phyloP scores from a whole-genome alignment of 345 rosid species.

The Populus davidiana region DNA sequence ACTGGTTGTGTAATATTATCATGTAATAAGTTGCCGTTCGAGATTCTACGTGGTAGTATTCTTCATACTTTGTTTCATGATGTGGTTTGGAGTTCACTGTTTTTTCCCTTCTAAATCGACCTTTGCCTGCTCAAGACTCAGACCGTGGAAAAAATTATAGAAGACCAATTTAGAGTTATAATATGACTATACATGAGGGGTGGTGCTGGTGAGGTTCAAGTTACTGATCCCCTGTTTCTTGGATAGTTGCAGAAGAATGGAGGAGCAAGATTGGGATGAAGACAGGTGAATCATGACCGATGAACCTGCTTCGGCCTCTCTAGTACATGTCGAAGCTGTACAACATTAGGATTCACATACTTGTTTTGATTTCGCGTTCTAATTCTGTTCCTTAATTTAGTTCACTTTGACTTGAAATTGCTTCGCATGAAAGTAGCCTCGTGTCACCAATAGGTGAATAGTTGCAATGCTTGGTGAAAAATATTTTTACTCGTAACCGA shows the following conservation, averaged over 20 bases:
- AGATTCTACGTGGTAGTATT: neutral
- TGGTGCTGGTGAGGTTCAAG: neutral
- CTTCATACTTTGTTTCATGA: neutral
- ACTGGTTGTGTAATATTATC: constrained; percentile 18
- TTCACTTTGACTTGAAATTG: neutral
- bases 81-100: neutral
- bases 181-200: neutral
- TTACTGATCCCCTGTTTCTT: neutral
- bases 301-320: neutral
- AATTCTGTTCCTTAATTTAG: neutral
- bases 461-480: neutral
- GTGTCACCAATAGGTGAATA: neutral
- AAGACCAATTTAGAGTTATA: neutral
- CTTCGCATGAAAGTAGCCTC: neutral
- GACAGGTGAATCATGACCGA: neutral
- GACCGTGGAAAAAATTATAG: neutral
- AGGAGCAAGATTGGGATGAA: neutral
- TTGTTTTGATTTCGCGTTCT: neutral
- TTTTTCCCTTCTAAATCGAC: neutral
- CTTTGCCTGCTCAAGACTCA: neutral
- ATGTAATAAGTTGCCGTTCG: constrained; percentile 16
- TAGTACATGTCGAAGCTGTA: neutral
- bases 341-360: neutral
- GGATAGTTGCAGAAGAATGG: neutral
- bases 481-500: constrained; percentile 1